Base-by-base conservation (phyloP, 352 stramenopile genomes). In the Stramenopiles sp. region DNA sequence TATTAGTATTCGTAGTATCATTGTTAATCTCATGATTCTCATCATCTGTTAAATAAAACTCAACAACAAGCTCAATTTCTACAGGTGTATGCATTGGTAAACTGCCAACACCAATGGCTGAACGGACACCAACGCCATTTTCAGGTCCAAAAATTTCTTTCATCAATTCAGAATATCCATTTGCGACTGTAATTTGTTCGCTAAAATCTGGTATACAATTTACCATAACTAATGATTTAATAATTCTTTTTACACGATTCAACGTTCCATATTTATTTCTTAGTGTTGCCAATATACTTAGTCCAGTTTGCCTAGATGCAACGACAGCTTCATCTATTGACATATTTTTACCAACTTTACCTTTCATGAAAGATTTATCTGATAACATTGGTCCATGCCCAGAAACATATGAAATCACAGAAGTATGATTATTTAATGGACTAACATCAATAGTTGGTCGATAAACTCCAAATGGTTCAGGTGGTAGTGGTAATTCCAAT, bases 191-290 rank as follows among this genome's bases (percentile, higher is more conserved):
- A 0, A 93, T 91, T 85, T 98, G 93, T 76, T 88, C 86, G 27
- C 86, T 85, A 85, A 97, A 97, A 80, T 90, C 89, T 78, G 95
- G 89, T 27, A 93, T 86, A 82, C 91, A 97, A 84, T 96, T 95
- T 65, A 98, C 93, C 83, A 98, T 97, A 80, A 93, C 93, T 69
- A 97, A 90, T 78, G 98, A 84, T 89, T 98, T 98, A 31, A 98
- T 90, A 73, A 98, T 86, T 80, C 91, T 88, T 84, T 92, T 94
- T 78, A 98, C 88, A 78, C 91, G 88, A 85, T 97, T 92, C 74
- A 97, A 86, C 84, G 97, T 92, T 63, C 90, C 90, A 43, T 94
- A 81, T 80, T 94, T 88, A 13, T 86, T 85, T 84, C 96, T 92
- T 79, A 97, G 84, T 6, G 93, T 96, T 43, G 90, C 90, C 43